Evolutionary conservation across 768 basidiomycete species (phyloP), one percentile per base, ranked within the genome.

Genomic region (Agaricus blazei): DNA sequence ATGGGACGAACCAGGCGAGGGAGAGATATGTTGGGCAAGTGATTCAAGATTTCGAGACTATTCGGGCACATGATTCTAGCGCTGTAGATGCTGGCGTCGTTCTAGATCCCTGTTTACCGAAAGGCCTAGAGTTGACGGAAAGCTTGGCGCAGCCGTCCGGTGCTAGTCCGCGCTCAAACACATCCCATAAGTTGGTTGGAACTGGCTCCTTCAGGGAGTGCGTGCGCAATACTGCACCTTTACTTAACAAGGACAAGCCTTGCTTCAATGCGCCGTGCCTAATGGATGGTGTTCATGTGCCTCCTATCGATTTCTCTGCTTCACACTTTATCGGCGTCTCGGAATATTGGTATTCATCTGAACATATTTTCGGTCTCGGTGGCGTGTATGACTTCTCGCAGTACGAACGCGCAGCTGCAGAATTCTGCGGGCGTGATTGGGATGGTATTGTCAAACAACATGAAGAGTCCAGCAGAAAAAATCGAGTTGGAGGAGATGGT

Each of bases 291-390:
- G 83, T 98, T 0, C 86, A 93, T 45, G 94, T 94, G 11, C 96
- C 97, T 5, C 82, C 85, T 1, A 98, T 98, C 65, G 92, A 98
- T 72, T 99, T 98, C 68, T 81, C 83, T 38, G 91, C 86, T 34
- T 92, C 91, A 11, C 88, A 87, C 53, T 99, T 98, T 68, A 97
- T 99, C 62, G 97, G 97, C 3, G 87, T 99, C 38, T 95, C 93
- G 12, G 97, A 99, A 69, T 99, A 98, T 68, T 99, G 96, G 96
- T 98, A 98, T 70, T 98, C 96, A 26, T 93, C 94, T 9, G 94
- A 99, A 63, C 94, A 98, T 68, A 88, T 98, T 47, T 93, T 97
- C 63, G 92, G 91, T 1, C 79, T 98, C 2, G 95, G 94, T 23
- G 97, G 97, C 2, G 80, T 93, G 23, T 99, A 98, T 73, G 90